Percentiles rank a stretch among this genome's conserved stretches.
Conservation (phyloP, 805 yeast species). For the Metschnikowia reukaufii region DNA sequence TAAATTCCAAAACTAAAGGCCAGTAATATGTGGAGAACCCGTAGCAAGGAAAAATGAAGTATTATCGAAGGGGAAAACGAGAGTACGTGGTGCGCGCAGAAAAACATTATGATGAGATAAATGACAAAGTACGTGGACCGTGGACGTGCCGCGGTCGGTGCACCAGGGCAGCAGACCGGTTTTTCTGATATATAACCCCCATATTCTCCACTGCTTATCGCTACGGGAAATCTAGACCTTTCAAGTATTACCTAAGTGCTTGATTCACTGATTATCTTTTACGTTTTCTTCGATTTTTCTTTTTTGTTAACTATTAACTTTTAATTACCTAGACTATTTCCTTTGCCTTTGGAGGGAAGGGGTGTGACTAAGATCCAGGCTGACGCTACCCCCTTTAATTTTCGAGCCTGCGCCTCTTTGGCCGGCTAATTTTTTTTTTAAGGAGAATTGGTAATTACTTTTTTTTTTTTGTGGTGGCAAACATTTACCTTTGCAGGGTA, state of each 20-base stretch:
- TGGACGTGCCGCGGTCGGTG: constrained; percentile 1
- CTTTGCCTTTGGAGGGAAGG: not conserved
- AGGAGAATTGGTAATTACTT: too few species aligned
- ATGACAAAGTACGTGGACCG: not conserved
- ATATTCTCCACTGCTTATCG: too few species aligned
- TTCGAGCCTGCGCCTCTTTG: not conserved
- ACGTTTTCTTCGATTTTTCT: too few species aligned
- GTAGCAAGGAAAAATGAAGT: constrained; percentile 4
- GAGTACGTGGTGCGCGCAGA: constrained; percentile 8
- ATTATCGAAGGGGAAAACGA: constrained; percentile 3
- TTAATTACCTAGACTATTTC: too few species aligned
- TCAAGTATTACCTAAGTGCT: too few species aligned
- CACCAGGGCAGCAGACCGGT: not conserved
- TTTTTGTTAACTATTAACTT: too few species aligned
- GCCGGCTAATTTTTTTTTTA: not conserved
- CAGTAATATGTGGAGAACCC: not conserved
- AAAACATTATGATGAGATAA: constrained; percentile 3
- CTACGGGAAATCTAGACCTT: too few species aligned
- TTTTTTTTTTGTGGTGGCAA: too few species aligned
- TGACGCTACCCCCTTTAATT: not conserved
- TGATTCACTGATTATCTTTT: too few species aligned
- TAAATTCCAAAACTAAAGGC: not conserved
- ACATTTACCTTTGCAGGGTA: too few species aligned
- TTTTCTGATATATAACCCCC: too few species aligned
- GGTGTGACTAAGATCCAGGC: not conserved